phyloP scores from a whole-genome alignment of 441 rosid species.

The Populus hybrid region DNA sequence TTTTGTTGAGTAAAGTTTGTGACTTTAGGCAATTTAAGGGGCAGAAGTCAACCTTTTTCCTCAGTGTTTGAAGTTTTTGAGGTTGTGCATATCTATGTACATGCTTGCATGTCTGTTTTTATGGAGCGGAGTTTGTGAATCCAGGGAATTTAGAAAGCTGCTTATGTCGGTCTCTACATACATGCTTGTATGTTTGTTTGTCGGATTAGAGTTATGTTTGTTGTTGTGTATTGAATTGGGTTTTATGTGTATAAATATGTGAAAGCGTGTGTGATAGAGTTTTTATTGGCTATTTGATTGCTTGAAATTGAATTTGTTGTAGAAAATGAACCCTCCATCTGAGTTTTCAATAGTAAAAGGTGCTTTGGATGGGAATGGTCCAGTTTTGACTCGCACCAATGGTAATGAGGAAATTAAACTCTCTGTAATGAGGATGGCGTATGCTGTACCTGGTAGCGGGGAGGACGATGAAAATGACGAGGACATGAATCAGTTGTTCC shows the following conservation, averaged over 20 bases:
- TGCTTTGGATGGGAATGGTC: conserved; percentile 61
- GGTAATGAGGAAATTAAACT: conserved; percentile 68
- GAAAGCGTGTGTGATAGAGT: neutral
- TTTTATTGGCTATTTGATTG: neutral
- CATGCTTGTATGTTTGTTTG: neutral
- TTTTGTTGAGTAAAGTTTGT: too few species aligned
- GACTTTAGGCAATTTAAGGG: too few species aligned
- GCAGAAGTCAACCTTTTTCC: too few species aligned
- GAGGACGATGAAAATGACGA: conserved; percentile 48
- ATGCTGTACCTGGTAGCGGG: conserved; percentile 37
- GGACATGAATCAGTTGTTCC: conserved; percentile 70
- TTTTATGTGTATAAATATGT: neutral
- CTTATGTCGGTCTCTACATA: neutral
- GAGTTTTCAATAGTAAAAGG: conserved; percentile 60
- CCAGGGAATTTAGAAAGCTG: too few species aligned
- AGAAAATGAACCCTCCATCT: conserved; percentile 84
- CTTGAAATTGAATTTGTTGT: conserved; percentile 10
- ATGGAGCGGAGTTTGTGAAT: too few species aligned
- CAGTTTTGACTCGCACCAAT: conserved; percentile 57
- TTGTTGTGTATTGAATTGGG: neutral
- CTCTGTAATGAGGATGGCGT: conserved; percentile 58
- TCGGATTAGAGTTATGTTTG: neutral
- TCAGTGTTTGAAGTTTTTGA: too few species aligned
- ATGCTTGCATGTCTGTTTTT: too few species aligned
- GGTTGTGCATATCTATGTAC: too few species aligned